phyloP scores from a whole-genome alignment of 352 stramenopile genomes.

The Lagenidium giganteum region DNA sequence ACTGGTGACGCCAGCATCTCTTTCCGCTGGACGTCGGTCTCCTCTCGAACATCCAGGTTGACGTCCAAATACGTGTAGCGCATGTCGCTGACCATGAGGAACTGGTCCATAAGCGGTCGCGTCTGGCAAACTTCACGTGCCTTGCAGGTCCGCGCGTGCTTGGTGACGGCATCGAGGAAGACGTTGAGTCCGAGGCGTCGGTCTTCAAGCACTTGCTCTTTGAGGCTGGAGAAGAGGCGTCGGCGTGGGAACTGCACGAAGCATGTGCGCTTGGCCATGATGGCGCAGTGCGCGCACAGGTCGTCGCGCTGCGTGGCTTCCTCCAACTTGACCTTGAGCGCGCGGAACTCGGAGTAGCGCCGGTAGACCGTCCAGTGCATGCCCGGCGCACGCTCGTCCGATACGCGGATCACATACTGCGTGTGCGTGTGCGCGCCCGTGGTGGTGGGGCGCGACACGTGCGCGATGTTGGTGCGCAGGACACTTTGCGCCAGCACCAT shows the following conservation, averaged over 20 bases:
- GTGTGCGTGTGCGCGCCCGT: constrained; percentile 62
- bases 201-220: constrained; percentile 65
- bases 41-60: too few relatives aligned
- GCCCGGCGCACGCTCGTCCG: constrained; percentile 60
- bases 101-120: constrained; percentile 78
- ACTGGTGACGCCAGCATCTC: too few relatives aligned
- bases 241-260: constrained; percentile 81
- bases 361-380: constrained; percentile 83
- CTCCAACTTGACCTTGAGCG: constrained; percentile 59
- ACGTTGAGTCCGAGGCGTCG: constrained; percentile 68
- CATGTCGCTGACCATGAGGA: constrained; percentile 87
- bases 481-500: constrained; percentile 36
- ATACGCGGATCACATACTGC: constrained; percentile 83
- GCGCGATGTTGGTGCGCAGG: constrained; percentile 75
- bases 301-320: constrained; percentile 54
- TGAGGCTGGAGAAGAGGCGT: constrained; percentile 67
- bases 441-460: constrained; percentile 61
- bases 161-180: constrained; percentile 73
- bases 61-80: constrained; percentile 86
- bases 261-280: constrained; percentile 76
- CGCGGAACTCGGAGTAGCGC: constrained; percentile 82
- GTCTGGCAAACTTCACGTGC: constrained; percentile 69
- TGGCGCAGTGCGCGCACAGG: constrained; percentile 70
- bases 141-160: constrained; percentile 70
- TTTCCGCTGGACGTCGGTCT: too few relatives aligned